Percentiles rank a stretch among this genome's conserved stretches.
Evolutionary conservation across 345 rosid species (phyloP).

Genomic region (Eucalyptus sp.): DNA sequence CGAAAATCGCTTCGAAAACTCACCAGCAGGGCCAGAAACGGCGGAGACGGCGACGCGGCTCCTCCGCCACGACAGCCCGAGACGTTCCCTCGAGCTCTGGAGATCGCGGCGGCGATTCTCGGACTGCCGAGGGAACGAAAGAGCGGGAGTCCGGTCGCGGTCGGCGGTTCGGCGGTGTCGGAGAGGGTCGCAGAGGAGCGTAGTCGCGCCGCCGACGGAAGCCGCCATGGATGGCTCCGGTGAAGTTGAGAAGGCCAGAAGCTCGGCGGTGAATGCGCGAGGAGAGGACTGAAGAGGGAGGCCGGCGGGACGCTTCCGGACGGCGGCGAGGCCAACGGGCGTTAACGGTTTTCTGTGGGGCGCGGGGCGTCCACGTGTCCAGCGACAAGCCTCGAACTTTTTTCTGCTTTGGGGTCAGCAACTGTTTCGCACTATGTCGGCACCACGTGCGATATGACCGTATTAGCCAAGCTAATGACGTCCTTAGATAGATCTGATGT

Average conservation of each 20-base stretch:
- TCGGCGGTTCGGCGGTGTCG: not conserved
- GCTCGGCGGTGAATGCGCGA: not conserved
- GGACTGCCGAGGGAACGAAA: not conserved
- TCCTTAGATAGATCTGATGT: not conserved
- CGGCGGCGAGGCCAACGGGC: not conserved
- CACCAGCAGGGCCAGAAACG: conserved; percentile 51
- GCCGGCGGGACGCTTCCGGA: not conserved
- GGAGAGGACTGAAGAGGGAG: not conserved
- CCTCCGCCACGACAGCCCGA: conserved; percentile 7
- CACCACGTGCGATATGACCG: not conserved
- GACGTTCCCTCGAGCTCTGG: not conserved
- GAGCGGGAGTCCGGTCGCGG: not conserved
- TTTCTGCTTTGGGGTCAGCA: not conserved
- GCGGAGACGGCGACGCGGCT: conserved; percentile 27
- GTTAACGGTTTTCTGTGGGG: not conserved
- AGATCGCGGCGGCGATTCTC: not conserved
- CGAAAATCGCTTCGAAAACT: not conserved
- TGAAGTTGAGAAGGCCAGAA: not conserved
- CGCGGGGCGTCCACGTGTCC: not conserved
- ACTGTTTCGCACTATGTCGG: not conserved
- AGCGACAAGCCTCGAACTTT: not conserved
- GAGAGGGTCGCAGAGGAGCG: conserved; percentile 2
- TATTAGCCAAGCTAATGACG: not conserved
- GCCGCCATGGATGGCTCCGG: conserved; percentile 26
- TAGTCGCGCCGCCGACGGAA: conserved; percentile 7